Conservation (phyloP, 768 basidiomycete genomes). For the Lentinula lateritia region DNA sequence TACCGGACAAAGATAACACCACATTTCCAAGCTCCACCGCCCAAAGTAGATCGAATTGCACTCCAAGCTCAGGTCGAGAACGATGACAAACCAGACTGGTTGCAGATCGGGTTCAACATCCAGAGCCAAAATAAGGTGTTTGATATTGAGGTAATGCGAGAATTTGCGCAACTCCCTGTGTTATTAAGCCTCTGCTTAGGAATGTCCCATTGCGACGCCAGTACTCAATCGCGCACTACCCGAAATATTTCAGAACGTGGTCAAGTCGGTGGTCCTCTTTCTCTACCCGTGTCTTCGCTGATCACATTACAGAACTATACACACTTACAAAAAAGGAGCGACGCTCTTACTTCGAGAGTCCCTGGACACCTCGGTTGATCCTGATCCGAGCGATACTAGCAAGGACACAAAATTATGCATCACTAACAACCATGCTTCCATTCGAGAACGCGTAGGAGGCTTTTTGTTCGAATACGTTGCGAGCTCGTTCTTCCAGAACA, state of each 20-base stretch:
- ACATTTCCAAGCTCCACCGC: slow-evolving; percentile 82
- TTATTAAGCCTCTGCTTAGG: slow-evolving; percentile 35
- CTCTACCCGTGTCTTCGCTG: background rate
- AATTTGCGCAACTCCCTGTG: background rate
- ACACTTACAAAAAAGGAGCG: slow-evolving; percentile 79
- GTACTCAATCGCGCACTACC: slow-evolving; percentile 67
- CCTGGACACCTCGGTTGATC: slow-evolving; percentile 26
- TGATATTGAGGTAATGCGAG: slow-evolving; percentile 79
- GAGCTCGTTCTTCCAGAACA: slow-evolving; percentile 97
- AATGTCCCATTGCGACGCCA: slow-evolving; percentile 87
- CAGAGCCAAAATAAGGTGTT: slow-evolving; percentile 68
- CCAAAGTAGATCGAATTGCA: slow-evolving; percentile 17
- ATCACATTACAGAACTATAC: slow-evolving; percentile 55
- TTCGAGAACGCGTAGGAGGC: slow-evolving; percentile 81
- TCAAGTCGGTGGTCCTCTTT: slow-evolving; percentile 38
- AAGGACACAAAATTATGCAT: slow-evolving; percentile 67
- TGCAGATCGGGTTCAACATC: slow-evolving; percentile 86
- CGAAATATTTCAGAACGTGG: slow-evolving; percentile 58
- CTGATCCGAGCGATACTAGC: slow-evolving; percentile 12
- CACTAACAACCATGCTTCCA: slow-evolving; percentile 71
- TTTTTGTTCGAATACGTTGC: slow-evolving; percentile 81
- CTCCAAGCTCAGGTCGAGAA: slow-evolving; percentile 17
- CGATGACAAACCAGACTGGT: slow-evolving; percentile 50
- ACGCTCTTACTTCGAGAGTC: slow-evolving; percentile 91
- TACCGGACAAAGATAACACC: slow-evolving; percentile 98